Evolutionary conservation across 257 asterid genomes (phyloP), one percentile per base, ranked within the genome.

Genomic region (Nicotiana noctiflora): DNA sequence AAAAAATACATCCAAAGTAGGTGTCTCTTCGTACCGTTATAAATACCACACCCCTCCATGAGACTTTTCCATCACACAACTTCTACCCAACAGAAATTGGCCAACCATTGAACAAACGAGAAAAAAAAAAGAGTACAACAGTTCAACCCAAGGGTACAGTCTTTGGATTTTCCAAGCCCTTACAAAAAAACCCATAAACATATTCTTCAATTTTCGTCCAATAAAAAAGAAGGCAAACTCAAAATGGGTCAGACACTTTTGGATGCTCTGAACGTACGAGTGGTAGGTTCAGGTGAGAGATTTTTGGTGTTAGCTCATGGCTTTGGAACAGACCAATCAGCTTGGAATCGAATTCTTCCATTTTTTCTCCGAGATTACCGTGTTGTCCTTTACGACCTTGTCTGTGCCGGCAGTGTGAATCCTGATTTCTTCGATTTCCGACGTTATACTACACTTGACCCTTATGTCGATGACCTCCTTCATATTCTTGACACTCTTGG

Each of bases 361-460:
- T 91, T 80, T 74, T 89, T 95, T 86, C 66, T 84, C 32, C 88
- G 90, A 23, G 97, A 95, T 23, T 90, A 92, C 84, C 88, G 89
- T 40, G 89, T 95, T 17, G 88, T 95, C 3, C 90, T 93, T 27
- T 95, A 87, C 60, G 98, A 95, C 82, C 92, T 95, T 32, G 98
- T 91, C n/a, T 95, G 98, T 79, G 98, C 98, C 63, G 98, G 98
- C 83, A 92, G 97, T 9, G 98, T 95, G 51, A 95, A 93, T 84
- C 98, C 98, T 8, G 98, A 95, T 67, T 85, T 84, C 90, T 95
- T 95, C 85, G 95, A 93, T 85, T 95, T 90, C 87, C 84, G 82
- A n/a, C 97, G 98, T 29, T 95, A 95, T 89, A 88, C 95, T 4
- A 82, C 96, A 12, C 90, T 95, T n/a, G 97, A 95, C 80, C 91